Conservation (phyloP, 495 filamentous ascomycete genomes). For the Neurospora pannonica region DNA sequence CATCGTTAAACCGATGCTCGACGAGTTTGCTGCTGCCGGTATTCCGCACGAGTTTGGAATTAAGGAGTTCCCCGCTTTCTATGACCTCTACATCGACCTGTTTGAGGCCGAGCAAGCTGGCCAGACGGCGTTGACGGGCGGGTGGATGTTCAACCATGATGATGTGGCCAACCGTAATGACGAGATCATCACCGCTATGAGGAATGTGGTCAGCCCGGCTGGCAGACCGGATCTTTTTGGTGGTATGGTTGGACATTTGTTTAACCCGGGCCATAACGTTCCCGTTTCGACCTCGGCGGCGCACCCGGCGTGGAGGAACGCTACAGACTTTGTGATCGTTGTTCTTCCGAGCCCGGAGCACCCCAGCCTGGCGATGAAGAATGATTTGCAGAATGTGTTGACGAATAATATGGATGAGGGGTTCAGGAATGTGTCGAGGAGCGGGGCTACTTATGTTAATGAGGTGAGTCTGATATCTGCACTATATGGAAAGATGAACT, state of each 20-base stretch:
- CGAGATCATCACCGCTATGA: conserved; percentile 26
- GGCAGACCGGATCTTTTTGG: conserved; percentile 10
- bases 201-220: conserved; percentile 13
- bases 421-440: conserved; percentile 21
- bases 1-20: conserved; percentile 27
- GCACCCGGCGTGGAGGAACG: conserved; percentile 42
- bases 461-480: too few relatives aligned
- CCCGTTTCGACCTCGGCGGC: conserved; percentile 31
- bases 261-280: conserved; percentile 29
- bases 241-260: conserved; percentile 27
- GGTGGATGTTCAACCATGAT: conserved; percentile 29
- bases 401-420: conserved; percentile 18
- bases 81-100: conserved; percentile 29
- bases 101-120: conserved; percentile 21
- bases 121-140: conserved; percentile 23
- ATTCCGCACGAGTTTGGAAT: conserved; percentile 16
- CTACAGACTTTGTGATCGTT: conserved; percentile 18
- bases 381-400: conserved; percentile 13
- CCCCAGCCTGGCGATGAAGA: conserved; percentile 8
- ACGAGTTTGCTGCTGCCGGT: conserved; percentile 19
- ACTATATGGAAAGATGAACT: too few relatives aligned
- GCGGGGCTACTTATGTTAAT: conserved; percentile 33
- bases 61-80: conserved; percentile 28
- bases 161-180: conserved; percentile 26
- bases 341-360: conserved; percentile 6